Percentiles rank a stretch among this genome's conserved stretches.
Evolutionary conservation across 257 asterid species (phyloP).

Genomic region (Apocynum venetum): DNA sequence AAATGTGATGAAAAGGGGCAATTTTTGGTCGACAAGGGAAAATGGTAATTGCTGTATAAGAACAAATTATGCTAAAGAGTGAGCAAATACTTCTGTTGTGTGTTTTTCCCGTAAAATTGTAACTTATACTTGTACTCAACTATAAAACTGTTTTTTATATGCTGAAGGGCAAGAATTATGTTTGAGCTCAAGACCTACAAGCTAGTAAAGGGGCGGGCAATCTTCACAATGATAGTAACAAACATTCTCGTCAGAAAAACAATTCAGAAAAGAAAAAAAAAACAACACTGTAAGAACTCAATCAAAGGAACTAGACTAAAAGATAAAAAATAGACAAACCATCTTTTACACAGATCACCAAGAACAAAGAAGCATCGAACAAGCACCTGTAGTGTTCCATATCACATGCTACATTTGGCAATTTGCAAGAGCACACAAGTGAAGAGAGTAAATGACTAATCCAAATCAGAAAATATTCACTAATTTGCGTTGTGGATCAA

Average conservation of each 20-base stretch:
- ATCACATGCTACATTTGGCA: background rate
- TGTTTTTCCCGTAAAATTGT: background rate
- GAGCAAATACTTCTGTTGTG: background rate
- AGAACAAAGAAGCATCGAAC: background rate
- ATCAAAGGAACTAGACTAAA: background rate
- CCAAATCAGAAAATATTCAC: constrained; percentile 3
- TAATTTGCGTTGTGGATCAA: background rate
- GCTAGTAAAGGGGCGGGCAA: background rate
- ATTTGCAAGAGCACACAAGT: background rate
- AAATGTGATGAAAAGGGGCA: background rate
- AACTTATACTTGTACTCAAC: too few relatives aligned
- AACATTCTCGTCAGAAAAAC: too few relatives aligned
- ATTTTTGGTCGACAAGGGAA: background rate
- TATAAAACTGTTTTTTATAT: background rate
- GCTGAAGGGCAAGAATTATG: too few relatives aligned
- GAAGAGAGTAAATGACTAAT: constrained; percentile 1
- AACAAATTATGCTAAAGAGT: background rate
- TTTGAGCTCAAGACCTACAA: background rate
- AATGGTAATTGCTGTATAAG: background rate
- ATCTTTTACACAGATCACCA: background rate
- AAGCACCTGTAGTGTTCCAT: background rate
- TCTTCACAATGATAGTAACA: background rate
- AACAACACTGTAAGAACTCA: too few relatives aligned
- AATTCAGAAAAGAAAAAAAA: background rate
- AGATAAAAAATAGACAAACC: background rate